Evolutionary conservation across 2,329 filamentous ascomycete genomes (phyloP), one percentile per base, ranked within the genome.

Genomic region (Hymenoscyphus albidus): DNA sequence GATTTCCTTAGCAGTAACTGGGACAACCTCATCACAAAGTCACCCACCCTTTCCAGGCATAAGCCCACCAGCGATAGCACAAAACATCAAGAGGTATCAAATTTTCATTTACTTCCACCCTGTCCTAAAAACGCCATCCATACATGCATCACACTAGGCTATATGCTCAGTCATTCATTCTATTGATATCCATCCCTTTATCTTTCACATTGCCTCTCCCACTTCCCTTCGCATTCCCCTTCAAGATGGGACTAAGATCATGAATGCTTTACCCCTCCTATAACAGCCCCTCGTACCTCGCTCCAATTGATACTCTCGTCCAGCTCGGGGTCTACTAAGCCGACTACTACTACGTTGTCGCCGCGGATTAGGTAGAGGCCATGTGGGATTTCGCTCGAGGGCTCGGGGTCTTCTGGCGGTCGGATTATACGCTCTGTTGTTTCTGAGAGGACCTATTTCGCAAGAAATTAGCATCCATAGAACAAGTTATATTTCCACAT

Each of bases 271-370:
- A 93, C 93, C 62, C 87, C 88, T 64, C 92, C 92, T 72, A 98
- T 90, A 38, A 90, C 87, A 65, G 88, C 87, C 4, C 94, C 94
- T 75, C 90, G 89, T 48, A 99, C 95, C 77, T 96, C 88, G 22
- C 84, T 83, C 95, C 95, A 99, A 79, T 97, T 89, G 75, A 99
- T 98, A 72, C 89, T 93, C 48, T 83, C 85, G 78, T 99, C 95
- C 65, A 98, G 81, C 71, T 90, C 85, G 78, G 97, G 93, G 76
- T 99, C 93, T 39, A 99, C 88, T 64, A 96, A 81, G 1, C 95
- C 95, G 64, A 95, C 91, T 16, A 96, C 83, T 67, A 93, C 93
- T 58, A 99, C 94, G 74, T 96, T 97, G 76, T 99, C 95, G 61
- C 95, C 95, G 66, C 95, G 86, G 64, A 99, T 91, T 64, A 99